phyloP scores from a whole-genome alignment of 1,139 yeast genomes.

The Arxiozyma heterogenica region DNA sequence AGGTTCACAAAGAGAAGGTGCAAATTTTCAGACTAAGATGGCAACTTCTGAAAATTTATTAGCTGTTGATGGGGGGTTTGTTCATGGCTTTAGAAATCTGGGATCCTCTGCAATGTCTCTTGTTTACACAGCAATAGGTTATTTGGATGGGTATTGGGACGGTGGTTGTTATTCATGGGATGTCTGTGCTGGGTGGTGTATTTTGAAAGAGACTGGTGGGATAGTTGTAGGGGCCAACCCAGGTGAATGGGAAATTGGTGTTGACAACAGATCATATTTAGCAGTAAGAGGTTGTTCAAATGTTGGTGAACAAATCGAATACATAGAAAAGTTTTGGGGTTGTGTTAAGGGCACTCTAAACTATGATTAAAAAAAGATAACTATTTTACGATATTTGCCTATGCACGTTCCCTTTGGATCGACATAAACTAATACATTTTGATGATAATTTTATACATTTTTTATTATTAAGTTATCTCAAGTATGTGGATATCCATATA shows the following conservation, averaged over 20 bases:
- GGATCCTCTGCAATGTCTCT: conserved; percentile 56
- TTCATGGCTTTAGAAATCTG: conserved; percentile 49
- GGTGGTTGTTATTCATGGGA: conserved; percentile 61
- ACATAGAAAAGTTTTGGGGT: conserved; percentile 42
- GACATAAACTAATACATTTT: not conserved
- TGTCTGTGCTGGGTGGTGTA: conserved; percentile 58
- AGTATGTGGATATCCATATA: not conserved
- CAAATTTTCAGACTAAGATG: conserved; percentile 40
- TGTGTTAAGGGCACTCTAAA: conserved; percentile 38
- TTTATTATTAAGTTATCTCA: not conserved
- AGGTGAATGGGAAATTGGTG: conserved; percentile 38
- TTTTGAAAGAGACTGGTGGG: conserved; percentile 51
- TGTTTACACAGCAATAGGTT: conserved; percentile 48
- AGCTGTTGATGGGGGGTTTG: conserved; percentile 40
- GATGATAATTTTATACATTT: no score
- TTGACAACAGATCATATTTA: conserved; percentile 43
- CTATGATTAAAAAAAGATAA: conserved; percentile 23
- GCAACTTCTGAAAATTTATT: conserved; percentile 40
- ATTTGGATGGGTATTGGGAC: conserved; percentile 52
- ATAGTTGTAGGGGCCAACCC: conserved; percentile 43
- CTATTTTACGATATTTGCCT: not conserved
- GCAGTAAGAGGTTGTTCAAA: conserved; percentile 44
- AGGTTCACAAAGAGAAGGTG: conserved; percentile 49
- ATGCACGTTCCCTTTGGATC: not conserved
- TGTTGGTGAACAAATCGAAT: conserved; percentile 35